Percentiles rank a stretch among this genome's conserved stretches.
Evolutionary conservation across 495 filamentous ascomycete genomes (phyloP).

Genomic region (Penicillium paradoxum): DNA sequence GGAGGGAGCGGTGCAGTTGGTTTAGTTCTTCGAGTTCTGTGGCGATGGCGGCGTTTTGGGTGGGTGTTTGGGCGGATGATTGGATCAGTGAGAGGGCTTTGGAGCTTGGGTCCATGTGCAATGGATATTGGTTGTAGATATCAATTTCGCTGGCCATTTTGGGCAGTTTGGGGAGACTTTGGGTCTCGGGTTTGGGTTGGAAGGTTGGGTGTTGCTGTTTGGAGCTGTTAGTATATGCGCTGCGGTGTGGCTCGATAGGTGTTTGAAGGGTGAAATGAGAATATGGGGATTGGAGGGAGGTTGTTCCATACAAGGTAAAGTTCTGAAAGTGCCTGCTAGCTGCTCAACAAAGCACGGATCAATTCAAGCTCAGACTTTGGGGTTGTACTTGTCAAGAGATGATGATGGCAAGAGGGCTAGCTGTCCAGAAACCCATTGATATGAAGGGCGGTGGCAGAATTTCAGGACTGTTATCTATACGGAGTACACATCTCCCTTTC

Average conservation of each 20-base stretch:
- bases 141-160: conserved; percentile 48
- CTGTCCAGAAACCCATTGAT: conserved; percentile 21
- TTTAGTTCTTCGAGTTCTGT: conserved; percentile 69
- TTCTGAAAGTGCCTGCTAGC: neutral
- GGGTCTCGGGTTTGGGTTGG: conserved; percentile 1
- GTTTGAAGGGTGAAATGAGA: neutral
- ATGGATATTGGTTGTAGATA: conserved; percentile 76
- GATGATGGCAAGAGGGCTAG: conserved; percentile 17
- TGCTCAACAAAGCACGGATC: neutral
- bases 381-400: neutral
- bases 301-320: neutral
- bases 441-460: conserved; percentile 25
- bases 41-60: conserved; percentile 42
- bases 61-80: conserved; percentile 27
- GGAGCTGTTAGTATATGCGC: conserved; percentile 10
- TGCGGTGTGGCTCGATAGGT: conserved; percentile 3
- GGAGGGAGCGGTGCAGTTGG: conserved; percentile 64
- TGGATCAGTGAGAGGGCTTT: conserved; percentile 66
- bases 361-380: neutral
- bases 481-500: neutral
- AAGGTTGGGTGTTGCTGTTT: conserved; percentile 1
- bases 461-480: neutral
- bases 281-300: too few relatives aligned
- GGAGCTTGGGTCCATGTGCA: conserved; percentile 70
- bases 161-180: conserved; percentile 5